Conservation (phyloP, 257 asterid species). For the Salvia splendens region DNA sequence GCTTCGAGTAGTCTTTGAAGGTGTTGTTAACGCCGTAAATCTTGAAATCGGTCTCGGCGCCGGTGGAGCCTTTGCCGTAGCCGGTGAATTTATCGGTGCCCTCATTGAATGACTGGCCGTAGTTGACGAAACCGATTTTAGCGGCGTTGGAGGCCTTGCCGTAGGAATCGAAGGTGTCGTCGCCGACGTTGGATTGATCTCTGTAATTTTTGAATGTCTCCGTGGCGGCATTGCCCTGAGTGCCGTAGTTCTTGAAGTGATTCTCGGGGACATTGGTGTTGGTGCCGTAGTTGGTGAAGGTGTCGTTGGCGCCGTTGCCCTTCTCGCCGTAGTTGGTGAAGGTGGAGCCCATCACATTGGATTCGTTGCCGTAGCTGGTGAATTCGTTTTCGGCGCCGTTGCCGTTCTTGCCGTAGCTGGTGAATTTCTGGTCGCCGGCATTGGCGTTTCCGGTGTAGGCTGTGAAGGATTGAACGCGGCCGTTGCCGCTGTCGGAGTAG, state of each 20-base stretch:
- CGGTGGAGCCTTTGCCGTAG: constrained; percentile 57
- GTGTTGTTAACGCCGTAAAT: constrained; percentile 61
- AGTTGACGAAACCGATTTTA: constrained; percentile 48
- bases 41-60: constrained; percentile 43
- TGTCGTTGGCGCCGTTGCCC: constrained; percentile 50
- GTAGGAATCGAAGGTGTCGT: constrained; percentile 50
- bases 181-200: constrained; percentile 70
- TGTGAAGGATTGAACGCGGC: constrained; percentile 47
- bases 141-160: constrained; percentile 52
- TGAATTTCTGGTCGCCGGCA: constrained; percentile 56
- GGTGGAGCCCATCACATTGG: constrained; percentile 57
- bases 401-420: constrained; percentile 62
- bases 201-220: constrained; percentile 66
- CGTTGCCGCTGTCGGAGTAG: constrained; percentile 52
- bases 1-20: constrained; percentile 54
- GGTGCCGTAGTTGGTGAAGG: too few relatives aligned
- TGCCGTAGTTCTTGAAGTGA: too few relatives aligned
- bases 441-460: constrained; percentile 42
- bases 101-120: constrained; percentile 52
- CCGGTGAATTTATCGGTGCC: constrained; percentile 59
- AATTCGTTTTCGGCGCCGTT: constrained; percentile 57
- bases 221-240: constrained; percentile 49
- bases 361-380: constrained; percentile 44
- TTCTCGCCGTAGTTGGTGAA: constrained; percentile 59
- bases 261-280: too few relatives aligned